phyloP scores from a whole-genome alignment of 768 basidiomycete genomes.

The Pisolithus orientalis region DNA sequence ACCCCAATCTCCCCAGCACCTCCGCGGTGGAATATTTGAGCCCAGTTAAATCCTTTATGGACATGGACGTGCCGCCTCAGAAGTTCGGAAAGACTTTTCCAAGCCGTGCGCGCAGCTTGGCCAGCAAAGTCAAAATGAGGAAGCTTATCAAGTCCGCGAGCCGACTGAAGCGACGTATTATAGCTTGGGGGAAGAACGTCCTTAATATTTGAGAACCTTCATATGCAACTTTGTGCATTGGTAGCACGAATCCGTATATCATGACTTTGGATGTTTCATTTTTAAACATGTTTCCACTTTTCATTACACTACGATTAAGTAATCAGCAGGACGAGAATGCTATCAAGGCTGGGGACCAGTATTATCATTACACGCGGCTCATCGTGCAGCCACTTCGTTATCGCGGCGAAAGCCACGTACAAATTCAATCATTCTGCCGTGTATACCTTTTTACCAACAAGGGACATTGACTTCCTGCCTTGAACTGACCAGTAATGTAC shows the following conservation, averaged over 20 bases:
- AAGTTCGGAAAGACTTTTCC: slow-evolving; percentile 7
- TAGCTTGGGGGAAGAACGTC: slow-evolving; percentile 25
- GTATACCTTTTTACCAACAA: slow-evolving; percentile 38
- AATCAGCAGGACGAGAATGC: no score
- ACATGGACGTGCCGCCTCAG: slow-evolving; percentile 22
- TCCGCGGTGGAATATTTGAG: slow-evolving; percentile 1
- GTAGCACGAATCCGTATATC: no score
- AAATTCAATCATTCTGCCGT: slow-evolving; percentile 1
- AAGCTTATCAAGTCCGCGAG: slow-evolving; percentile 16
- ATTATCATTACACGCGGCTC: no score
- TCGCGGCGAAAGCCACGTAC: not conserved
- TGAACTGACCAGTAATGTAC: slow-evolving; percentile 47
- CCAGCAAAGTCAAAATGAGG: slow-evolving; percentile 14
- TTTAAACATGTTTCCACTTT: no score
- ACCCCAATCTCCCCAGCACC: not conserved
- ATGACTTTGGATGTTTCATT: no score
- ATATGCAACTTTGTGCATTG: no score
- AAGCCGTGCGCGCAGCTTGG: slow-evolving; percentile 7
- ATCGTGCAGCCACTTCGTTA: not conserved
- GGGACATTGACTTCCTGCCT: slow-evolving; percentile 59
- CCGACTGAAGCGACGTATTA: slow-evolving; percentile 22
- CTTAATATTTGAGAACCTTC: slow-evolving; percentile 1
- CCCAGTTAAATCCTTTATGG: slow-evolving; percentile 24
- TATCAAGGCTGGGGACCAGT: no score
- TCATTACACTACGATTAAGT: no score